These are phyloP conservation scores for Ligustrum vulgare DNA, from an alignment of 257 asterid genomes.

Conservation along the genomic window DNA sequence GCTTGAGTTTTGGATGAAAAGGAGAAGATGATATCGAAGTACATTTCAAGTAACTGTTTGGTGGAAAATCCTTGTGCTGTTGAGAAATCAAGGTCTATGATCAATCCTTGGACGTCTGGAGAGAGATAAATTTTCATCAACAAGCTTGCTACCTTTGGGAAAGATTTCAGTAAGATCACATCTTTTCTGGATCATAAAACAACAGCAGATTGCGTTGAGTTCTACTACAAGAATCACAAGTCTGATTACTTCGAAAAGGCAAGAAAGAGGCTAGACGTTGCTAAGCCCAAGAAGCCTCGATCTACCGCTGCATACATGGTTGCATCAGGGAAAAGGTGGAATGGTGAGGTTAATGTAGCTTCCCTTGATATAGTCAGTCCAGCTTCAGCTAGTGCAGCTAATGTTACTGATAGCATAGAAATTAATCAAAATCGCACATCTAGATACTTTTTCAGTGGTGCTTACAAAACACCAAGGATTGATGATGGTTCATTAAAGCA, in stretches of 20 bases:
- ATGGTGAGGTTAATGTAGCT: slow-evolving; percentile 70
- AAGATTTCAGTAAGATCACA: slow-evolving; percentile 73
- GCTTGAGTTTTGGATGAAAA: slow-evolving; percentile 68
- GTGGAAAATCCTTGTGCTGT: slow-evolving; percentile 84
- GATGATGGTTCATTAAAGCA: slow-evolving; percentile 43
- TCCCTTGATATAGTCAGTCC: slow-evolving; percentile 81
- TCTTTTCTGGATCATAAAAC: slow-evolving; percentile 77
- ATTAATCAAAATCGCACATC: slow-evolving; percentile 49
- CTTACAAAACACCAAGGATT: slow-evolving; percentile 40
- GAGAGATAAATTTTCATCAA: slow-evolving; percentile 80
- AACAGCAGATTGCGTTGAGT: slow-evolving; percentile 89
- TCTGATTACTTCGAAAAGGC: slow-evolving; percentile 71
- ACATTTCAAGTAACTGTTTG: slow-evolving; percentile 69
- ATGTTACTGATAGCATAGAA: slow-evolving; percentile 42
- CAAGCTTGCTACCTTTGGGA: slow-evolving; percentile 70
- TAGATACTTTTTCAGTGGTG: slow-evolving; percentile 42
- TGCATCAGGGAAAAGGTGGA: slow-evolving; percentile 75
- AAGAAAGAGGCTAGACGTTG: slow-evolving; percentile 52
- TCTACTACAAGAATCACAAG: slow-evolving; percentile 95
- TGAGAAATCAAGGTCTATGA: slow-evolving; percentile 70
- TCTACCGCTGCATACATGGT: slow-evolving; percentile 63
- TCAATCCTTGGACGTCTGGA: slow-evolving; percentile 74
- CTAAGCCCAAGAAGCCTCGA: slow-evolving; percentile 58
- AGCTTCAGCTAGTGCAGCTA: slow-evolving; percentile 74
- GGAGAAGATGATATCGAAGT: slow-evolving; percentile 54